phyloP scores from a whole-genome alignment of 108 stramenopile genomes.

The Seminavis robusta region DNA sequence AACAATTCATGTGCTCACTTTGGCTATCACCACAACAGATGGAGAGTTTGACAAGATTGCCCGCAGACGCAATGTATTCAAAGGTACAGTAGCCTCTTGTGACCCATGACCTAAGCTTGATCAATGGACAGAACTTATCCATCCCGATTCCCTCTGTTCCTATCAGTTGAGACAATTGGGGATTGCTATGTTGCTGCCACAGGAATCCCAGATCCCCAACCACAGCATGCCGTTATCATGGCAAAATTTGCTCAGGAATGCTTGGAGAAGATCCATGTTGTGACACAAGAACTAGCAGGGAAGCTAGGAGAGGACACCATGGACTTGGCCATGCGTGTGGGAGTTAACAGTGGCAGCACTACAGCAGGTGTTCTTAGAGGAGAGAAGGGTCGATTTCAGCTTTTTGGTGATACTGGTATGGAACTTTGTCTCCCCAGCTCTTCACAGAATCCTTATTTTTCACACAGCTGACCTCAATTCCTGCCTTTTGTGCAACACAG shows the following conservation, averaged over 20 bases:
- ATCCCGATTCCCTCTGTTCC: no score
- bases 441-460: no score
- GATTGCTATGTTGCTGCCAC: constrained; percentile 53
- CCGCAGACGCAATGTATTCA: no score
- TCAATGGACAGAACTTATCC: no score
- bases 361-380: constrained; percentile 50
- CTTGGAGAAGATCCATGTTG: constrained; percentile 16
- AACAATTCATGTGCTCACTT: no score
- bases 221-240: constrained; percentile 37
- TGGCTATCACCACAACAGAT: no score
- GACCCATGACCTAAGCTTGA: no score
- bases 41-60: no score
- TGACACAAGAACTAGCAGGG: constrained; percentile 9
- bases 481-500: no score
- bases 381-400: constrained; percentile 43
- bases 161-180: constrained; percentile 42
- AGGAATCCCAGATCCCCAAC: constrained; percentile 16
- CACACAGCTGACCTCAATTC: no score
- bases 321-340: constrained; percentile 30
- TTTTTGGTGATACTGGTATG: constrained; percentile 60
- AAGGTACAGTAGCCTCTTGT: no score
- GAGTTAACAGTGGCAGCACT: constrained; percentile 41
- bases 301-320: constrained; percentile 18
- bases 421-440: no score
- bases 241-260: constrained; percentile 35